Base-by-base conservation (phyloP, 2,329 filamentous ascomycete genomes). In the Knufia petricola region DNA sequence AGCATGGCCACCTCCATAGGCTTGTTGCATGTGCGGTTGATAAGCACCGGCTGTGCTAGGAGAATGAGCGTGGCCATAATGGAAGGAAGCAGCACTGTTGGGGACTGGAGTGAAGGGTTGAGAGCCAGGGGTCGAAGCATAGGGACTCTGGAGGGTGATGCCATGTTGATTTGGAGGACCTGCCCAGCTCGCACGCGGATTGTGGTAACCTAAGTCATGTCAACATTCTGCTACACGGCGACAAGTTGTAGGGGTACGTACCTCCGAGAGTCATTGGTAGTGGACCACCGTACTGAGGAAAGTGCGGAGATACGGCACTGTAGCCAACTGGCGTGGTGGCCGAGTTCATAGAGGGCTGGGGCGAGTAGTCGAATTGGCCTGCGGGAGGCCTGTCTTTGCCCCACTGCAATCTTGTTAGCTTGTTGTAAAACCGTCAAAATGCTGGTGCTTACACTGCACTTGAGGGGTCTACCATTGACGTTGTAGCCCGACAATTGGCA, bases 401-500 rank as follows among this genome's bases (percentile, higher is more conserved):
- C 92, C 92, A 98, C 90, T 96, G 63, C 12, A 32, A 57, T 53
- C 43, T 57, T 58, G 52, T 61, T 70, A 61, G 60, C 50, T 52
- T 57, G 57, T 50, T 52, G 49, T n/a, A 47, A 13, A n/a, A n/a
- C n/a, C n/a, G n/a, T n/a, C n/a, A n/a, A n/a, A n/a, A n/a, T n/a
- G n/a, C n/a, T n/a, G 23, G 45, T 52, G 84, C 90, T 73, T 84
- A 96, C 90, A 69, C 90, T 96, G 78, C 92, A 98, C 77, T 98
- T 98, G 59, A 98, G 71, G 46, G 92, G 92, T 57, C 92, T 83
- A 46, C 92, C 92, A 62, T 98, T 95, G 60, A 98, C 90, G 59
- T 95, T 94, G 73, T 96, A 98, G 26, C 90, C 90, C 61, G 90
- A 96, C 63, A 98, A 77, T 65, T 96, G 89, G 70, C 92, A 98